These are phyloP conservation scores for Termitomyces sp. DNA, from an alignment of 768 basidiomycete genomes.

Conservation along the genomic window DNA sequence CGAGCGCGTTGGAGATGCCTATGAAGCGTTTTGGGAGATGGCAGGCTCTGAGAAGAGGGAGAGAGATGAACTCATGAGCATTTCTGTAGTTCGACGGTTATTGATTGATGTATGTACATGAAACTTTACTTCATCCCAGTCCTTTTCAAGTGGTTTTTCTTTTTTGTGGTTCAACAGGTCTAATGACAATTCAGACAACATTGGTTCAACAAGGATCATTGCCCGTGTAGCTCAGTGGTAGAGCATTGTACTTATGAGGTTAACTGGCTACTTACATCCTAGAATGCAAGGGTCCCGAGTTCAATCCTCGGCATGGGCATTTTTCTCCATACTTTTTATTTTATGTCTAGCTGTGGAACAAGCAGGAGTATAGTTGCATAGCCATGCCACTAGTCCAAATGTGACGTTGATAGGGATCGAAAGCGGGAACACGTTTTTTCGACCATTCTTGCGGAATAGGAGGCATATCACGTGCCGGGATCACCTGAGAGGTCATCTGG, in stretches of 20 bases:
- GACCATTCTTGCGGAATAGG: no score
- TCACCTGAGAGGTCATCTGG: no score
- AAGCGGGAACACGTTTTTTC: no score
- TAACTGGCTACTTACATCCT: conserved; percentile 25
- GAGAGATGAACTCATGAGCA: conserved; percentile 1
- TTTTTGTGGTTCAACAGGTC: neutral
- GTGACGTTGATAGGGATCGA: no score
- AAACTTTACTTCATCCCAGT: neutral
- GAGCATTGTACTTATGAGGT: conserved; percentile 61
- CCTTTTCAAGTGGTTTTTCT: no score
- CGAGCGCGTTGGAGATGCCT: conserved; percentile 72
- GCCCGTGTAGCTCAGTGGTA: conserved; percentile 59
- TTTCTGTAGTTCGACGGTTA: conserved; percentile 7
- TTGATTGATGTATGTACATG: conserved; percentile 8
- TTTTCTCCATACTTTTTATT: no score
- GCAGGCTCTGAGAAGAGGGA: conserved; percentile 27
- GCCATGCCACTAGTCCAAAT: no score
- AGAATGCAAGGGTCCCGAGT: conserved; percentile 54
- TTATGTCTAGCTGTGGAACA: no score
- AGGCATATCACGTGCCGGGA: no score
- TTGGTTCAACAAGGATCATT: neutral
- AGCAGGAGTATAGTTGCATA: no score
- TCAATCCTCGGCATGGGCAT: conserved; percentile 53
- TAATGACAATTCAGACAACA: no score
- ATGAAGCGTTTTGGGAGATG: conserved; percentile 68